Conservation (phyloP, 306 rosid genomes). For the Cicer pinnatifidum region DNA sequence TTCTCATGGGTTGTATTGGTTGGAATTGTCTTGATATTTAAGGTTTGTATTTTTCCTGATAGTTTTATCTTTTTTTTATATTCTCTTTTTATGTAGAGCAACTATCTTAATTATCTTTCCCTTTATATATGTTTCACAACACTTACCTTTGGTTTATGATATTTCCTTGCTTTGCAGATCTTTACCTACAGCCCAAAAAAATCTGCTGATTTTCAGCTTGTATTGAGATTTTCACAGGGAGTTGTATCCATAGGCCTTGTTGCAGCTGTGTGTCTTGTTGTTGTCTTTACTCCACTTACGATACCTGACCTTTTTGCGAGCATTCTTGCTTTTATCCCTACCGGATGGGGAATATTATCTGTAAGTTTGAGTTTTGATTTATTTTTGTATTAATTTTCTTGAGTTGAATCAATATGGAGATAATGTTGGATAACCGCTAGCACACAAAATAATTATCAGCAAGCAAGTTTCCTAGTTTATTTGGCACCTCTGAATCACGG, state of each 20-base stretch:
- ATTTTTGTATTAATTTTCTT: neutral
- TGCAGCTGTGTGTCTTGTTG: constrained; percentile 70
- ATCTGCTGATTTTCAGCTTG: constrained; percentile 67
- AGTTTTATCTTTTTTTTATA: constrained; percentile 2
- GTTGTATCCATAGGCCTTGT: constrained; percentile 67
- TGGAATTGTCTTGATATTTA: constrained; percentile 74
- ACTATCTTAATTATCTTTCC: neutral
- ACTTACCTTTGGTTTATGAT: constrained; percentile 19
- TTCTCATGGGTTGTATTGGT: constrained; percentile 88
- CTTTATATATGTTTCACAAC: neutral
- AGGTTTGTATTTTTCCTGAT: constrained; percentile 64
- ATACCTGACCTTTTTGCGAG: constrained; percentile 84
- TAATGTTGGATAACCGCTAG: constrained; percentile 9
- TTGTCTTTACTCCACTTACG: constrained; percentile 66
- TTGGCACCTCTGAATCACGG: neutral
- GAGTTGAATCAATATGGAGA: constrained; percentile 17
- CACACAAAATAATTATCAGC: neutral
- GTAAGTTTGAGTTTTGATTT: constrained; percentile 60
- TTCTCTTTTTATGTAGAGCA: neutral
- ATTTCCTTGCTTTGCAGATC: constrained; percentile 56
- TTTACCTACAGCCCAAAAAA: constrained; percentile 85
- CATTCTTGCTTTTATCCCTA: constrained; percentile 80
- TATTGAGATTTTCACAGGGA: constrained; percentile 85
- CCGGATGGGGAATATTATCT: constrained; percentile 91
- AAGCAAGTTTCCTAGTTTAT: constrained; percentile 2